Conservation (phyloP, 2,329 filamentous ascomycete genomes). For the Hymenoscyphus albidus region DNA sequence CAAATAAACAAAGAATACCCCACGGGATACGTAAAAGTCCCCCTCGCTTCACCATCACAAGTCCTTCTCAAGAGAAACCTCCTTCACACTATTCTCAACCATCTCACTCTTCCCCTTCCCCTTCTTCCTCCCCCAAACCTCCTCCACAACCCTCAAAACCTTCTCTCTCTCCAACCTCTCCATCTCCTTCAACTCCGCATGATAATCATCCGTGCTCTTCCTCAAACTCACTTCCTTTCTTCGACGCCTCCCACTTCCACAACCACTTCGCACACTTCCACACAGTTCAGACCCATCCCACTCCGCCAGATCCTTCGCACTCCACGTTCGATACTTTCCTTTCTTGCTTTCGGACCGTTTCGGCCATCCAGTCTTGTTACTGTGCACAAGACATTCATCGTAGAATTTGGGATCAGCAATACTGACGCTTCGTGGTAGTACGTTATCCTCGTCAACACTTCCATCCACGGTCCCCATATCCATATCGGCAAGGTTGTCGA, state of each 20-base stretch:
- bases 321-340: conserved; percentile 30
- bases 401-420: conserved; percentile 31
- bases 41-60: not conserved
- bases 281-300: not conserved
- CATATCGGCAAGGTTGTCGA: conserved; percentile 1
- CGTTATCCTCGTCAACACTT: not conserved
- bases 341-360: conserved; percentile 16
- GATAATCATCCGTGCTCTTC: conserved; percentile 27
- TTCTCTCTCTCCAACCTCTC: conserved; percentile 22
- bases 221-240: conserved; percentile 21
- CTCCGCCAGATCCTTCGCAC: conserved; percentile 24
- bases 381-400: conserved; percentile 26
- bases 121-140: conserved; percentile 17
- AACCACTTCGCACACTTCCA: conserved; percentile 6
- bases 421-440: conserved; percentile 9
- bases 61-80: not conserved
- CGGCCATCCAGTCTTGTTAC: not conserved
- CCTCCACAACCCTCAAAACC: conserved; percentile 20
- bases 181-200: conserved; percentile 20
- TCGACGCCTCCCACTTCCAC: conserved; percentile 4
- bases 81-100: not conserved
- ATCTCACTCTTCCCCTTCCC: not conserved
- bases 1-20: no score
- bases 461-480: conserved; percentile 11
- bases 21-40: not conserved